Conservation (phyloP, 768 basidiomycete genomes). For the Strobilomyces dryophilus region DNA sequence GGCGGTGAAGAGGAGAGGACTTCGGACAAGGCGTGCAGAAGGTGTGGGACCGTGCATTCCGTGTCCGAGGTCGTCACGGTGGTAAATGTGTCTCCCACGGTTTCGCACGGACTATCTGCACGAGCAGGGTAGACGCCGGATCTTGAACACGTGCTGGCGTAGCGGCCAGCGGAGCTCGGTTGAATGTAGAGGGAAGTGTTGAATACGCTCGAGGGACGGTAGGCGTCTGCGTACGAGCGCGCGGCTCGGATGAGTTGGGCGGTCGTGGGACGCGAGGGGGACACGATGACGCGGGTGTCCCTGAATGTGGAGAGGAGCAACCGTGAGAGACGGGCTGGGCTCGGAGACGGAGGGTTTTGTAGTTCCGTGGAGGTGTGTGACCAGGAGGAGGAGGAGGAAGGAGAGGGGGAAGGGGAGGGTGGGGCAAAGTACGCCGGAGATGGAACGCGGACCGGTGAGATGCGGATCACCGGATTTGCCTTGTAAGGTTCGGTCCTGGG, state of each 20-base stretch:
- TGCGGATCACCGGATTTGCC: not conserved
- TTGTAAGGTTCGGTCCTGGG: slow-evolving; percentile 1
- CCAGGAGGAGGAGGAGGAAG: slow-evolving; percentile 7
- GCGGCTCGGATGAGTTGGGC: slow-evolving; percentile 16
- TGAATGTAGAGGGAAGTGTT: slow-evolving; percentile 15
- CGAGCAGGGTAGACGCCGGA: slow-evolving; percentile 4
- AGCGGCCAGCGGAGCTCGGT: slow-evolving; percentile 2
- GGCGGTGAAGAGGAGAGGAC: not conserved
- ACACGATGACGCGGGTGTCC: not conserved
- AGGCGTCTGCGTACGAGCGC: slow-evolving; percentile 14
- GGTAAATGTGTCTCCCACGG: slow-evolving; percentile 18
- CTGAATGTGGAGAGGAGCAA: slow-evolving; percentile 22
- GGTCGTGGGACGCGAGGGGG: slow-evolving; percentile 11
- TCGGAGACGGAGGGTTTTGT: slow-evolving; percentile 1
- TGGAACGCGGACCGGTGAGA: slow-evolving; percentile 17
- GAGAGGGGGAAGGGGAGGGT: slow-evolving; percentile 16
- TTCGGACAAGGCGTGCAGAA: slow-evolving; percentile 2
- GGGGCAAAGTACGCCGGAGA: slow-evolving; percentile 20
- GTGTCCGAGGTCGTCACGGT: slow-evolving; percentile 22
- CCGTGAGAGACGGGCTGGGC: slow-evolving; percentile 15
- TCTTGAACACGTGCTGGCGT: slow-evolving; percentile 14
- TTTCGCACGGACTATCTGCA: not conserved
- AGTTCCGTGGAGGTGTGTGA: slow-evolving; percentile 17
- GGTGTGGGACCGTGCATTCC: slow-evolving; percentile 3
- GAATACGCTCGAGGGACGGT: slow-evolving; percentile 10